Conservation (phyloP, 768 basidiomycete species). For the Tylopilus sp. region DNA sequence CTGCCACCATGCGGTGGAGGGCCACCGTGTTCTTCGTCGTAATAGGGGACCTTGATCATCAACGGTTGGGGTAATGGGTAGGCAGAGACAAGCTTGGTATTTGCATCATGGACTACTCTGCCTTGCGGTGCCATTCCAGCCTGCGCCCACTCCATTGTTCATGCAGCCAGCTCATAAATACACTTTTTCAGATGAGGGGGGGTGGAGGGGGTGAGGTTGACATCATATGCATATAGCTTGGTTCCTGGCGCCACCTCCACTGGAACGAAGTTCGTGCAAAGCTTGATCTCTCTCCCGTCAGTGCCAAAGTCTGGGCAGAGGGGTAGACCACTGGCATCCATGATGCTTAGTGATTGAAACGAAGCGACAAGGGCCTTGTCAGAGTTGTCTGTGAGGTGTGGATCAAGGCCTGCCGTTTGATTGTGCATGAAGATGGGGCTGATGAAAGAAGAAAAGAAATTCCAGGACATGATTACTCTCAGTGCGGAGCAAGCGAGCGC, state of each 20-base stretch:
- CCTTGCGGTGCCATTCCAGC: slow-evolving; percentile 29
- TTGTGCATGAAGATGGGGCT: too few species aligned
- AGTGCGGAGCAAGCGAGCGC: too few species aligned
- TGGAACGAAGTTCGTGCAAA: slow-evolving; percentile 52
- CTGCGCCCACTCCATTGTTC: slow-evolving; percentile 39
- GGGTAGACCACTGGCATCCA: too few species aligned
- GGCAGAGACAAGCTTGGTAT: slow-evolving; percentile 41
- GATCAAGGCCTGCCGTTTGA: too few species aligned
- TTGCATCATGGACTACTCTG: slow-evolving; percentile 40
- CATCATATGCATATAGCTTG: slow-evolving; percentile 44
- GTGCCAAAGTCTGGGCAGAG: slow-evolving; percentile 49
- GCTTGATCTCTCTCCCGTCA: slow-evolving; percentile 35
- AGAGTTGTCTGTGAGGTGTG: too few species aligned
- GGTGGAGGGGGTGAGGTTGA: slow-evolving; percentile 35
- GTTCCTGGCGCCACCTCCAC: slow-evolving; percentile 37
- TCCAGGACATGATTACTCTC: too few species aligned
- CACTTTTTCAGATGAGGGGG: slow-evolving; percentile 38
- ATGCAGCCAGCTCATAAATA: slow-evolving; percentile 37
- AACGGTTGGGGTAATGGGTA: slow-evolving; percentile 38
- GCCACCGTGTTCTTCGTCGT: slow-evolving; percentile 38
- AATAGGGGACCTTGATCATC: slow-evolving; percentile 31
- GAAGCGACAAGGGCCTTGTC: too few species aligned
- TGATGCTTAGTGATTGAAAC: too few species aligned
- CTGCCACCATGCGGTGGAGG: slow-evolving; percentile 31
- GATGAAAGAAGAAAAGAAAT: too few species aligned